Percentiles rank a stretch among this genome's conserved stretches.
phyloP scores from a whole-genome alignment of 306 rosid genomes.

The Ceratonia siliqua region DNA sequence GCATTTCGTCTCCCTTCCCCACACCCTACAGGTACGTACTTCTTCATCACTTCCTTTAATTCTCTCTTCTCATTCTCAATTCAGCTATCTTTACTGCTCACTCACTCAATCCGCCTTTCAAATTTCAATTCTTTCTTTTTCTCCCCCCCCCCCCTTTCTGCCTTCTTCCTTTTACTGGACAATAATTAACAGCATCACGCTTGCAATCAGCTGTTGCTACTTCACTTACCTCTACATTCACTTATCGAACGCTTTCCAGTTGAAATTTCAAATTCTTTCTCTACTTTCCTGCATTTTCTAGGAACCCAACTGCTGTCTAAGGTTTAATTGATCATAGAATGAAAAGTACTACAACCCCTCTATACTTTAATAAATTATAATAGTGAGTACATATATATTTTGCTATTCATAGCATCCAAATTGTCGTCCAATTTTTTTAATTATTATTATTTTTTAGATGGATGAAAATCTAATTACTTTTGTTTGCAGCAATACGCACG shows the following conservation, averaged over 20 bases:
- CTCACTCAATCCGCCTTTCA: too few relatives aligned
- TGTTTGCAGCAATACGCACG: neutral
- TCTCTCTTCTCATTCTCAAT: too few relatives aligned
- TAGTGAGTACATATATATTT: neutral
- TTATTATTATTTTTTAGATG: neutral
- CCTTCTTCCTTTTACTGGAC: neutral
- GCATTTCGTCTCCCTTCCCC: neutral
- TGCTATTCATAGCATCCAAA: neutral
- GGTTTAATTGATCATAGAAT: neutral
- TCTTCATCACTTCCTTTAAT: neutral
- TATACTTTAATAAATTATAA: neutral
- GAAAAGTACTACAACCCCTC: neutral
- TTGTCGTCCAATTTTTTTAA: neutral
- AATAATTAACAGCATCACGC: neutral
- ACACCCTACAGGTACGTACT: neutral
- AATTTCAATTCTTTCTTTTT: neutral
- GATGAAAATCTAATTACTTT: neutral
- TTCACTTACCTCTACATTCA: neutral
- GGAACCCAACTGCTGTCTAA: slow-evolving; percentile 15
- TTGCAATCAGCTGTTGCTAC: neutral
- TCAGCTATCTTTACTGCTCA: too few relatives aligned
- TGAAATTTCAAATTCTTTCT: neutral
- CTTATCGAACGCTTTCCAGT: neutral
- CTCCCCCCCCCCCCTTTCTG: neutral
- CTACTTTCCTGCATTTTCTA: slow-evolving; percentile 24